Percentiles rank a stretch among this genome's conserved stretches.
phyloP scores from a whole-genome alignment of 2,329 filamentous ascomycete species.

The Clonostachys rosea region DNA sequence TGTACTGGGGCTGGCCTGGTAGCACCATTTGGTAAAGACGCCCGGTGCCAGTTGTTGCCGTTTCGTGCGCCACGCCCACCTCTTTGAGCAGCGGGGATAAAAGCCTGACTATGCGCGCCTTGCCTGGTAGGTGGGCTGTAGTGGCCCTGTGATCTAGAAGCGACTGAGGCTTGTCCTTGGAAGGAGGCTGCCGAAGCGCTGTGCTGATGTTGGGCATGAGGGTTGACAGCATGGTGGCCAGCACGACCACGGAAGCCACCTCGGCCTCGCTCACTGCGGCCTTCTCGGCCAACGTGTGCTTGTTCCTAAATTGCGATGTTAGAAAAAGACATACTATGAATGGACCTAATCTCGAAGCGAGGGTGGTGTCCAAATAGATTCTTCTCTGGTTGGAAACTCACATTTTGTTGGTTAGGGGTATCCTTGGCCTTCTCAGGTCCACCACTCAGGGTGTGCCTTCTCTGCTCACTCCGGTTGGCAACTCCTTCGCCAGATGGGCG shows the following conservation, averaged over 20 bases:
- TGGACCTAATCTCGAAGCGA: too few relatives aligned
- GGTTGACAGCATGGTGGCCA: conserved; percentile 29
- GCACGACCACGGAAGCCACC: conserved; percentile 41
- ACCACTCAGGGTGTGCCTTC: conserved; percentile 32
- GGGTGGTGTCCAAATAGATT: too few relatives aligned
- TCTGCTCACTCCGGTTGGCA: conserved; percentile 36
- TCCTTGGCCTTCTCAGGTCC: conserved; percentile 36
- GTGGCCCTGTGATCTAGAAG: conserved; percentile 25
- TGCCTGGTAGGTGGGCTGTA: conserved; percentile 41
- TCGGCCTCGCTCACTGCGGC: conserved; percentile 32
- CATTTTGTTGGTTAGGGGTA: conserved; percentile 15
- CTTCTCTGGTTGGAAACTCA: too few relatives aligned
- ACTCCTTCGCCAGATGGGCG: conserved; percentile 28
- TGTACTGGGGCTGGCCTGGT: conserved; percentile 28
- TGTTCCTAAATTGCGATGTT: neutral
- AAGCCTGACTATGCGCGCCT: conserved; percentile 26
- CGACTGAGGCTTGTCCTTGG: conserved; percentile 23
- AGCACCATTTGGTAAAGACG: conserved; percentile 30
- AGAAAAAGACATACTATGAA: too few relatives aligned
- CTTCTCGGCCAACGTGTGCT: conserved; percentile 20
- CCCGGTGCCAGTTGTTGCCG: conserved; percentile 26
- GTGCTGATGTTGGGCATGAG: conserved; percentile 26
- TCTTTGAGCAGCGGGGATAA: conserved; percentile 22
- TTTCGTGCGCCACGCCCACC: conserved; percentile 22
- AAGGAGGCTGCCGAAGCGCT: conserved; percentile 13